These are phyloP conservation scores for Metschnikowia hibisci DNA, from an alignment of 805 yeast species.

Conservation along the genomic window DNA sequence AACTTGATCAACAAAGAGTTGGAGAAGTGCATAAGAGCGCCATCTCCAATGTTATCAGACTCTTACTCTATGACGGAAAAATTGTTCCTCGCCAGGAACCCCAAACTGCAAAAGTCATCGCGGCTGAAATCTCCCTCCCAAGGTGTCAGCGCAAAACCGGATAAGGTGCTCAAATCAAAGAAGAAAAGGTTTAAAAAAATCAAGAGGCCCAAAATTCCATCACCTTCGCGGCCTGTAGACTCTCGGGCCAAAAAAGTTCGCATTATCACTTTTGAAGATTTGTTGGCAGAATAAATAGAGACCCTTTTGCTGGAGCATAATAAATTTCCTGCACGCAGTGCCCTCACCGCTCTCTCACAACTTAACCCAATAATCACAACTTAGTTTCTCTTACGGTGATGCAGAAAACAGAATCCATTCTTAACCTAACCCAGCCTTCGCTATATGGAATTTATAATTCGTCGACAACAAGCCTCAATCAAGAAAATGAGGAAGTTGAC, in stretches of 20 bases:
- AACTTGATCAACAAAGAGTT: slow-evolving; percentile 20
- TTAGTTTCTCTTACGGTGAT: slow-evolving; percentile 5
- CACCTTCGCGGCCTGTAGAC: background rate
- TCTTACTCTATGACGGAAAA: background rate
- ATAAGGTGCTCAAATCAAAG: background rate
- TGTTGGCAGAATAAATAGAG: background rate
- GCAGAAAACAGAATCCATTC: slow-evolving; percentile 32
- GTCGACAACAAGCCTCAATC: slow-evolving; percentile 34
- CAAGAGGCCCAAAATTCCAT: background rate
- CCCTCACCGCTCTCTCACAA: slow-evolving; percentile 1
- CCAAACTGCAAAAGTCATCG: background rate
- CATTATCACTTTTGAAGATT: background rate
- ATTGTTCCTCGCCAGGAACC: background rate
- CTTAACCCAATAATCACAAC: background rate
- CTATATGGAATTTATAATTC: slow-evolving; percentile 48
- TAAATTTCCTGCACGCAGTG: background rate
- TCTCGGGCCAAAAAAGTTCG: background rate
- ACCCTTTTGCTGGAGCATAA: background rate
- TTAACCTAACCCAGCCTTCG: slow-evolving; percentile 48
- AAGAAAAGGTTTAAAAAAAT: background rate
- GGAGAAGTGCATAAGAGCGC: background rate
- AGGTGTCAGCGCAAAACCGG: background rate
- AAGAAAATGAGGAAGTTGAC: slow-evolving; percentile 21
- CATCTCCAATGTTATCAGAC: background rate
- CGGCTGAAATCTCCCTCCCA: background rate